Evolutionary conservation across 2,329 filamentous ascomycete genomes (phyloP).

Genomic region (Xylariaceae sp.): DNA sequence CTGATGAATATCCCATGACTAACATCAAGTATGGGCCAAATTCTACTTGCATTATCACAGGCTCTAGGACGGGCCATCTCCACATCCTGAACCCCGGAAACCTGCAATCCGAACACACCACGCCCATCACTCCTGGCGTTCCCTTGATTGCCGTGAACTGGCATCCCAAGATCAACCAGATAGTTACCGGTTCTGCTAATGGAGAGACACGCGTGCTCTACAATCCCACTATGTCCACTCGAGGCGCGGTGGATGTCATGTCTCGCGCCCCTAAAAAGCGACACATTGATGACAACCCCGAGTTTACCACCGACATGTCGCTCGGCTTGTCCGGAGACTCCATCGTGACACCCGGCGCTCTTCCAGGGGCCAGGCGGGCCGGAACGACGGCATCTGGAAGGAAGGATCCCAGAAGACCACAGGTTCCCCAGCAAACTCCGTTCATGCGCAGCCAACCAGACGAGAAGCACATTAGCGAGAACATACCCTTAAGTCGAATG

Average conservation of each 20-base stretch:
- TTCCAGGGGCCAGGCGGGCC: conserved; percentile 50
- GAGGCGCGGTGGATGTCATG: conserved; percentile 84
- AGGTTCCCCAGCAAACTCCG: conserved; percentile 77
- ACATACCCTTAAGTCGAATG: conserved; percentile 87
- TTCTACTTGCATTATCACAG: conserved; percentile 79
- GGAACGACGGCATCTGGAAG: conserved; percentile 75
- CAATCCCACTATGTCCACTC: conserved; percentile 73
- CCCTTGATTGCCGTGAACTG: conserved; percentile 81
- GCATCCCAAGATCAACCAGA: conserved; percentile 95
- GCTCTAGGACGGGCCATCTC: conserved; percentile 77
- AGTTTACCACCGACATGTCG: conserved; percentile 76
- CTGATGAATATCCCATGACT: conserved; percentile 73
- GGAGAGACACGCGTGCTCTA: conserved; percentile 86
- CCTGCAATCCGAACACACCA: conserved; percentile 75
- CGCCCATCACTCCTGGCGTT: conserved; percentile 79
- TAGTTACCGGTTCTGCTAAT: conserved; percentile 88
- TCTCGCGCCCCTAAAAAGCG: conserved; percentile 89
- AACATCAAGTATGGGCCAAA: conserved; percentile 89
- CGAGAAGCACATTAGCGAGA: conserved; percentile 79
- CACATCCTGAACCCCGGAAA: conserved; percentile 94
- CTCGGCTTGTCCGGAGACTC: conserved; percentile 78
- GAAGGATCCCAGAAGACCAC: conserved; percentile 75
- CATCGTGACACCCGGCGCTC: conserved; percentile 64
- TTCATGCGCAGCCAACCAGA: conserved; percentile 89
- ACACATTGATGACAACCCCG: conserved; percentile 89